Base-by-base conservation (phyloP, 1,284 basidiomycete species). In the Waitea zeae region DNA sequence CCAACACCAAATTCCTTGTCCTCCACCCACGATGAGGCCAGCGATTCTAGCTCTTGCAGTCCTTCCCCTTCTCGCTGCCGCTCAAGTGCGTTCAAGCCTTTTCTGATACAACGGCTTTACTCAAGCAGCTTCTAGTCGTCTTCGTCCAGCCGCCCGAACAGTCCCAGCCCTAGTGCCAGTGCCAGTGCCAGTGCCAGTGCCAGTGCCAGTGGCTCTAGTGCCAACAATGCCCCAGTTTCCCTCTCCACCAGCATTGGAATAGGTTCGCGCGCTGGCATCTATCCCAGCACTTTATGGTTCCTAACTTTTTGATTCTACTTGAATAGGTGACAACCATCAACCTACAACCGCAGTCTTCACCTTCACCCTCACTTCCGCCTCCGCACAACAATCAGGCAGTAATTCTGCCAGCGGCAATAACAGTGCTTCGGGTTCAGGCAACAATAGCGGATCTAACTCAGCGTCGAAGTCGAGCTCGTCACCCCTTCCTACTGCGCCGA, bases 401-500 rank as follows among this genome's bases (percentile, higher is more conserved):
- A 28, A 28, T 9, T 24, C 19, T 20, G 18, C 34, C 20, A 14
- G 22, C 19, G 27, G 12, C 33, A 6, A 34, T 22, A 6, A 26
- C 26, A 18, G 11, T 26, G n/a, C 33, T 22, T 14, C 20, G n/a
- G n/a, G n/a, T n/a, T n/a, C 34, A 3, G 17, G 18, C 35, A 36
- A 15, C 22, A 18, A 30, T 27, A 14, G 28, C 28, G 20, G 3
- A 7, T 18, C n/a, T 20, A 30, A 5, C 35, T 29, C 22, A 13
- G 18, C 7, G 9, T 7, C 6, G 11, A 33, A 24, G 17, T 39
- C 43, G 13, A 41, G 39, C 15, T 38, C 41, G 17, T 41, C 41
- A 14, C 44, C 64, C 1, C 54, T 70, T 11, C 67, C 75, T 2
- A 77, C 75, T 4, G 76, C 74, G 1, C 22, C 70, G 1, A 50